Percentiles rank a stretch among this genome's conserved stretches.
Evolutionary conservation across 2,329 filamentous ascomycete genomes (phyloP).

Genomic region (Ophiostoma pallidulum): DNA sequence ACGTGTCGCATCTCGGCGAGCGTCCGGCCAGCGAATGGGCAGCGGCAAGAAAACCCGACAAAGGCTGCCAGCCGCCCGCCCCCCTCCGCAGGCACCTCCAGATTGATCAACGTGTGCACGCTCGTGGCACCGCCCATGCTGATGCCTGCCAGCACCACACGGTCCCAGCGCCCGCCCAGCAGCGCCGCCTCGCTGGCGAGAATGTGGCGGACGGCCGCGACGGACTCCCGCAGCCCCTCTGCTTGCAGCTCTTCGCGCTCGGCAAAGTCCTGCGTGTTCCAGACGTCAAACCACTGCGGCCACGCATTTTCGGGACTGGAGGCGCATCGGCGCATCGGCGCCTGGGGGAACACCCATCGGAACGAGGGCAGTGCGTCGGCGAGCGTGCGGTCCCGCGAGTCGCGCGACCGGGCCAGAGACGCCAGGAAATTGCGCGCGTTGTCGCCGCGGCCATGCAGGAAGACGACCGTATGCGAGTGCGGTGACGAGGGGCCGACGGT

Average conservation of each 20-base stretch:
- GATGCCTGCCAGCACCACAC: constrained; percentile 35
- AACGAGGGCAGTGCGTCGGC: constrained; percentile 32
- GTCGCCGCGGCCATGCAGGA: constrained; percentile 22
- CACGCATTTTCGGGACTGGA: constrained; percentile 20
- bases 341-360: constrained; percentile 40
- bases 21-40: constrained; percentile 26
- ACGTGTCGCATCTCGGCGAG: constrained; percentile 25
- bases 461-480: constrained; percentile 34
- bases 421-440: neutral
- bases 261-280: constrained; percentile 28
- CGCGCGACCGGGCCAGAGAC: constrained; percentile 4
- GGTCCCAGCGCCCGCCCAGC: constrained; percentile 18
- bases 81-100: constrained; percentile 5
- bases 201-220: constrained; percentile 25
- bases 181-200: constrained; percentile 23
- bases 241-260: constrained; percentile 33
- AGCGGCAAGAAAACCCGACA: constrained; percentile 29
- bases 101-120: constrained; percentile 8
- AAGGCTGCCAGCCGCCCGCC: constrained; percentile 21
- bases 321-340: constrained; percentile 22
- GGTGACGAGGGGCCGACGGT: neutral
- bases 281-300: constrained; percentile 36
- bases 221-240: constrained; percentile 30
- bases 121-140: constrained; percentile 33
- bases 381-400: constrained; percentile 25